Conservation (phyloP, 495 filamentous ascomycete species). For the Penicillium ucsense region DNA sequence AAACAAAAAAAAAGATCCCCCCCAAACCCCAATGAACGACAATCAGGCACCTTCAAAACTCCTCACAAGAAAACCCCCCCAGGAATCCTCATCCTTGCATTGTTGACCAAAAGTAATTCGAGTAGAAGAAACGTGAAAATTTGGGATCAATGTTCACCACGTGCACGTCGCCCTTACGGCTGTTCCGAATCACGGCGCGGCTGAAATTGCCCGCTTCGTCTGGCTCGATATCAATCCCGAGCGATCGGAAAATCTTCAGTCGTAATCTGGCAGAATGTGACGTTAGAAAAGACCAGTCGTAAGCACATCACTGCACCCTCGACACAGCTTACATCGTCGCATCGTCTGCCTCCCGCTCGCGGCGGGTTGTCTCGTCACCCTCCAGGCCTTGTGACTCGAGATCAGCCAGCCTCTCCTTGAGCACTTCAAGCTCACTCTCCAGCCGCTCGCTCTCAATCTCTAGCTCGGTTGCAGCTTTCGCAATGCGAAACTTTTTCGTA, state of each 20-base stretch:
- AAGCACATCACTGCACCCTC: neutral
- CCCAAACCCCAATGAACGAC: too few relatives aligned
- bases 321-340: slow-evolving; percentile 36
- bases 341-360: slow-evolving; percentile 53
- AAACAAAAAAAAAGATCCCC: too few relatives aligned
- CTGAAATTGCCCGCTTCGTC: slow-evolving; percentile 75
- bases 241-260: slow-evolving; percentile 79
- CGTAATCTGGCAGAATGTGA: slow-evolving; percentile 47
- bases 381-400: slow-evolving; percentile 72
- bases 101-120: slow-evolving; percentile 93
- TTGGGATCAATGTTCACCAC: slow-evolving; percentile 91
- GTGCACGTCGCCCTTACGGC: slow-evolving; percentile 81
- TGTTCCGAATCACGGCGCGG: slow-evolving; percentile 79
- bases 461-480: slow-evolving; percentile 76
- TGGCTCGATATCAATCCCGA: slow-evolving; percentile 82
- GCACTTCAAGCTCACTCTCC: slow-evolving; percentile 66
- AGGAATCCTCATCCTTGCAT: slow-evolving; percentile 40
- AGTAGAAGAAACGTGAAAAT: slow-evolving; percentile 85
- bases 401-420: slow-evolving; percentile 67
- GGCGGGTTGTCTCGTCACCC: slow-evolving; percentile 45
- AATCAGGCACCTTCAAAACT: neutral
- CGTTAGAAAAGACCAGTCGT: slow-evolving; percentile 5
- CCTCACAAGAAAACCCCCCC: slow-evolving; percentile 5
- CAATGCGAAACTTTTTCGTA: slow-evolving; percentile 88
- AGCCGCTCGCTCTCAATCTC: slow-evolving; percentile 89